phyloP scores from a whole-genome alignment of 2,329 filamentous ascomycete species.

The Aspergillus pseudonomiae region DNA sequence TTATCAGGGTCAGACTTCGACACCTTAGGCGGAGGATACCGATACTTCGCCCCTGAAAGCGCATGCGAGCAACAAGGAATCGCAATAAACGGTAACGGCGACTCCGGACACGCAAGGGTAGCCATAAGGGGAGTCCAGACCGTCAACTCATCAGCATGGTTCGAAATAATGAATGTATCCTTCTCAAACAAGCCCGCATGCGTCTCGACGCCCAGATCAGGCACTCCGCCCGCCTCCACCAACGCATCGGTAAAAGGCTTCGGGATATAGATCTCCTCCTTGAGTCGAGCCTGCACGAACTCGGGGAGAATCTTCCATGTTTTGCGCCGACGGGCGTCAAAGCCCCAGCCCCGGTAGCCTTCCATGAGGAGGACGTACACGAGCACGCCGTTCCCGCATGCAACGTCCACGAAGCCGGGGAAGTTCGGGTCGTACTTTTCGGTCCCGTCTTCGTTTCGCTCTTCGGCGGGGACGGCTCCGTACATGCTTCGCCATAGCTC shows the following conservation, averaged over 20 bases:
- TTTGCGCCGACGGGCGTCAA: constrained; percentile 83
- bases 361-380: constrained; percentile 80
- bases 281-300: constrained; percentile 53
- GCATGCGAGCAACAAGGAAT: constrained; percentile 96
- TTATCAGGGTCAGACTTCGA: constrained; percentile 34
- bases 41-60: constrained; percentile 73
- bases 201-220: constrained; percentile 24
- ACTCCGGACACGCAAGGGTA: constrained; percentile 56
- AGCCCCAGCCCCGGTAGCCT: constrained; percentile 84
- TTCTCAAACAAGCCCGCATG: constrained; percentile 66
- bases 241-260: constrained; percentile 45
- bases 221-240: background rate
- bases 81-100: constrained; percentile 79
- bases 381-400: constrained; percentile 90
- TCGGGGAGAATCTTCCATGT: constrained; percentile 76
- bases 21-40: constrained; percentile 50
- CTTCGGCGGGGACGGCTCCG: constrained; percentile 29
- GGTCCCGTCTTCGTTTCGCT: constrained; percentile 25
- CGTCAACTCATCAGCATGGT: constrained; percentile 95
- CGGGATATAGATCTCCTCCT: constrained; percentile 65
- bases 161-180: constrained; percentile 90
- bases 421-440: constrained; percentile 51
- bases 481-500: constrained; percentile 93
- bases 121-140: constrained; percentile 93
- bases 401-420: constrained; percentile 92